A percentile compares a stretch with the other conserved stretches of the same genome.
Conservation (phyloP, 2,329 filamentous ascomycete species). For the Penicillium sp. region DNA sequence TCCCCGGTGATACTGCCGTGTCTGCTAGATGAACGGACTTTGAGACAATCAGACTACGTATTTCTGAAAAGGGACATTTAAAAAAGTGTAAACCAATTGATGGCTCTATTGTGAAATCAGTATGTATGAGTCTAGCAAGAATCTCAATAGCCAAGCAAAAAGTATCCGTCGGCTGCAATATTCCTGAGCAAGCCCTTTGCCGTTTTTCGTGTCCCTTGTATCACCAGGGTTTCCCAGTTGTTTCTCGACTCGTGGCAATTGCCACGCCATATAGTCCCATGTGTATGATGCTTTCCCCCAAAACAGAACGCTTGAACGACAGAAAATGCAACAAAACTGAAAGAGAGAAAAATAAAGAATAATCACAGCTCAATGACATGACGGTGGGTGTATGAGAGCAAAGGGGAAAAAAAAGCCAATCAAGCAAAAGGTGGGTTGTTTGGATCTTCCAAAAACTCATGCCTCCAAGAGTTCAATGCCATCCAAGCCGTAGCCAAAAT, state of each 20-base stretch:
- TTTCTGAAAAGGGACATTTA: too few species aligned
- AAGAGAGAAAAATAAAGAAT: slow-evolving; percentile 9
- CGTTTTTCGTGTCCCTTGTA: not conserved
- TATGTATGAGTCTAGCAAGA: not conserved
- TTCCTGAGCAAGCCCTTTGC: not conserved
- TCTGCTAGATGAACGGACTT: too few species aligned
- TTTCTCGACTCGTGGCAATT: too few species aligned
- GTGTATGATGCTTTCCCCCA: slow-evolving; percentile 7
- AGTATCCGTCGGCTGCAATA: slow-evolving; percentile 5
- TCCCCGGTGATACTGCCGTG: too few species aligned
- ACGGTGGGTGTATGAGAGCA: not conserved
- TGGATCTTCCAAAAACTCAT: slow-evolving; percentile 11
- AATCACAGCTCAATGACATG: slow-evolving; percentile 7
- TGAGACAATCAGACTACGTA: too few species aligned
- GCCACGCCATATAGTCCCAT: too few species aligned
- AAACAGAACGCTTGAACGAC: slow-evolving; percentile 13
- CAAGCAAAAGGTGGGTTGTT: too few species aligned
- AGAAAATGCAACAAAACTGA: slow-evolving; percentile 8
- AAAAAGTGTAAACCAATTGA: too few species aligned
- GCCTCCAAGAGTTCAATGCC: slow-evolving; percentile 49
- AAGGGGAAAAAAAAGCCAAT: too few species aligned
- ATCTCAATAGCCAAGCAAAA: not conserved
- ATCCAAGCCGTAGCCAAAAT: slow-evolving; percentile 66
- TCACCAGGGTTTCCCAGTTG: slow-evolving; percentile 1
- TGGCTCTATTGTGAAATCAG: too few species aligned